Conservation (phyloP, 768 basidiomycete genomes). For the Hericium erinaceus region DNA sequence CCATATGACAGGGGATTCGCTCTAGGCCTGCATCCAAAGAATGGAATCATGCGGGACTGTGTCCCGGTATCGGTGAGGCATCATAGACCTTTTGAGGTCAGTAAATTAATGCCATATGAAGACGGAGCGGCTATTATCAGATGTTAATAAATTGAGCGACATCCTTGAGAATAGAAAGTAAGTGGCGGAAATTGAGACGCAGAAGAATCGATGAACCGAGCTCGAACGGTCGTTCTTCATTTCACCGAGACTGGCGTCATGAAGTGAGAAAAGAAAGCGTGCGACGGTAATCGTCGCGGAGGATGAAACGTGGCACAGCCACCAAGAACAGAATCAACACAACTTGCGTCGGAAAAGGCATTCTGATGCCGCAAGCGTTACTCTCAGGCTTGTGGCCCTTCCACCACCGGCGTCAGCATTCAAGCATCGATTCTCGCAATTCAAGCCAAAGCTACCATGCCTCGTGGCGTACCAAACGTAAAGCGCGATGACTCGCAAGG, state of each 20-base stretch:
- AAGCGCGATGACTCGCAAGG: slow-evolving; percentile 70
- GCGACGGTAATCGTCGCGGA: background rate
- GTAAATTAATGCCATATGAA: too few relatives aligned
- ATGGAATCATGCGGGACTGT: too few relatives aligned
- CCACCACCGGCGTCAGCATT: background rate
- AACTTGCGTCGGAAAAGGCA: background rate
- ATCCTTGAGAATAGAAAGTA: too few relatives aligned
- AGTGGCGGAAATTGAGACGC: too few relatives aligned
- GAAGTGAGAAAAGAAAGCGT: too few relatives aligned
- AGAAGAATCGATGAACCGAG: too few relatives aligned
- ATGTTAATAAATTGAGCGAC: background rate
- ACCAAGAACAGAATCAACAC: background rate
- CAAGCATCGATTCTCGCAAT: background rate
- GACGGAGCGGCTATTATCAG: background rate
- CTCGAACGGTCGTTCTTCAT: too few relatives aligned
- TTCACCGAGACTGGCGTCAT: too few relatives aligned
- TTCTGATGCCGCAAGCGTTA: background rate
- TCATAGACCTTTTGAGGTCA: too few relatives aligned
- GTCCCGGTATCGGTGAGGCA: too few relatives aligned
- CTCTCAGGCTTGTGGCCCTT: background rate
- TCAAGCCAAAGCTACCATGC: slow-evolving; percentile 36
- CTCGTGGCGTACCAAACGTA: slow-evolving; percentile 73
- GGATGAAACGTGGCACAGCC: background rate
- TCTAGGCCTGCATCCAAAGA: too few relatives aligned
- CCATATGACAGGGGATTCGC: too few relatives aligned